A percentile compares a stretch with the other conserved stretches of the same genome.
phyloP scores from a whole-genome alignment of 31 red algal genomes.

The Endocladia muricata region DNA sequence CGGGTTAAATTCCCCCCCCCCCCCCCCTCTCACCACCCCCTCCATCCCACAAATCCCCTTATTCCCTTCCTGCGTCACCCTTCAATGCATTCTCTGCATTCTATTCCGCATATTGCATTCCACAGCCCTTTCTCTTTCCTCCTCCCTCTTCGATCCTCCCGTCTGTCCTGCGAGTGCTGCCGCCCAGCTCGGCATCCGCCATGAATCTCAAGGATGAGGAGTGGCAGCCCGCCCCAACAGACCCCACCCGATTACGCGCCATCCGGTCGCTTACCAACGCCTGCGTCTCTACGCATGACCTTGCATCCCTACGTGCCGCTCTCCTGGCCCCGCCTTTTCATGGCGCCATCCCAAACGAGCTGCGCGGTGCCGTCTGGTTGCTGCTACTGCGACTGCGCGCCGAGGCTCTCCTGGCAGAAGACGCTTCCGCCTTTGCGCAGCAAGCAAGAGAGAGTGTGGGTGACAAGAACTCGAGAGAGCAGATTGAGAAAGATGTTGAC shows the following conservation, averaged over 20 bases:
- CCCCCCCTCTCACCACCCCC: neutral
- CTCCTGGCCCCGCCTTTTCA: slow-evolving; percentile 46
- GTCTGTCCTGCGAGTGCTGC: neutral
- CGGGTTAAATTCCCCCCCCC: neutral
- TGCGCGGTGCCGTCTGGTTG: slow-evolving; percentile 78
- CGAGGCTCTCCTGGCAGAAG: slow-evolving; percentile 73
- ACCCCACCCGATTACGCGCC: slow-evolving; percentile 38
- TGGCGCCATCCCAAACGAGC: slow-evolving; percentile 74
- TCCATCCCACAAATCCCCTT: neutral
- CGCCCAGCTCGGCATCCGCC: neutral
- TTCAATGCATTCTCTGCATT: neutral
- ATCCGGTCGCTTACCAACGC: slow-evolving; percentile 50
- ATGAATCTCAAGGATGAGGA: slow-evolving; percentile 78
- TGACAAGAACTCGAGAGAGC: slow-evolving; percentile 75
- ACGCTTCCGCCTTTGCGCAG: slow-evolving; percentile 61
- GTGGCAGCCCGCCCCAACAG: slow-evolving; percentile 57
- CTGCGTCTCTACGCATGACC: slow-evolving; percentile 55
- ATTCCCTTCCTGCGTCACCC: neutral
- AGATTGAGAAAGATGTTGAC: slow-evolving; percentile 89
- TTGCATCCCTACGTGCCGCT: slow-evolving; percentile 50
- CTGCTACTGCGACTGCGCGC: slow-evolving; percentile 57
- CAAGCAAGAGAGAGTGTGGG: slow-evolving; percentile 58
- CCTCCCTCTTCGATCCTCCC: no score
- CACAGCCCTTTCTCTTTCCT: neutral
- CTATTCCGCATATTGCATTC: neutral